phyloP scores from a whole-genome alignment of 257 asterid genomes.

The Solanum raphanifolium region DNA sequence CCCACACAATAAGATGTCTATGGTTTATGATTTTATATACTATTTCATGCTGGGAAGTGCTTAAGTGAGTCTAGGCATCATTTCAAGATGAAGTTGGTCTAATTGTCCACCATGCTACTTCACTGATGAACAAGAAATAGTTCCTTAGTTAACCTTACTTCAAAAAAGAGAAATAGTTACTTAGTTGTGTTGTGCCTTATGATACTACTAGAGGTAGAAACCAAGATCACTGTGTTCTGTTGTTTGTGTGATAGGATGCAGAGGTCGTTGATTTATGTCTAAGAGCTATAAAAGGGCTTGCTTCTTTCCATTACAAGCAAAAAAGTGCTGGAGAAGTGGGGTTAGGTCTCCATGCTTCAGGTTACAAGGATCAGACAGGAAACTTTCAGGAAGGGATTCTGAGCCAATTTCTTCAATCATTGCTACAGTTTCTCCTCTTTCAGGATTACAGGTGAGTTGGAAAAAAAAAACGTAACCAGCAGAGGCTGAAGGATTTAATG shows the following conservation, averaged over 20 bases:
- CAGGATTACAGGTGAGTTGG: constrained; percentile 76
- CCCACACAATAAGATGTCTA: neutral
- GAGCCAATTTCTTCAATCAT: constrained; percentile 59
- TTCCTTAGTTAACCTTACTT: neutral
- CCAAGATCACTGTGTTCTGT: constrained; percentile 2
- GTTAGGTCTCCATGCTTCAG: constrained; percentile 66
- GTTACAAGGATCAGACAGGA: constrained; percentile 57
- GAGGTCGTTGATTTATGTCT: constrained; percentile 78
- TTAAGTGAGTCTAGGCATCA: neutral
- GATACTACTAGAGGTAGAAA: neutral
- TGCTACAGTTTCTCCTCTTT: constrained; percentile 77
- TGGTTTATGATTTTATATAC: neutral
- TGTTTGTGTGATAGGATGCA: constrained; percentile 38
- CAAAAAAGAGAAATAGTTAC: neutral
- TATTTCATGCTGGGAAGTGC: neutral
- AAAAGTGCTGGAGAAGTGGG: constrained; percentile 67
- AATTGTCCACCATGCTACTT: neutral
- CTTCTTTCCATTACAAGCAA: constrained; percentile 87
- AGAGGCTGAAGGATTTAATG: neutral
- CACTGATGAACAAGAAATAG: neutral
- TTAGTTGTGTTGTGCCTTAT: neutral
- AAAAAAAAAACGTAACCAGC: neutral
- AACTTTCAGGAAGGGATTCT: constrained; percentile 73
- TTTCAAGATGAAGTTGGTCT: neutral
- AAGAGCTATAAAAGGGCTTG: constrained; percentile 73